Evolutionary conservation across 805 yeast species (phyloP).

Genomic region (Wickerhamiella allomyrinae): DNA sequence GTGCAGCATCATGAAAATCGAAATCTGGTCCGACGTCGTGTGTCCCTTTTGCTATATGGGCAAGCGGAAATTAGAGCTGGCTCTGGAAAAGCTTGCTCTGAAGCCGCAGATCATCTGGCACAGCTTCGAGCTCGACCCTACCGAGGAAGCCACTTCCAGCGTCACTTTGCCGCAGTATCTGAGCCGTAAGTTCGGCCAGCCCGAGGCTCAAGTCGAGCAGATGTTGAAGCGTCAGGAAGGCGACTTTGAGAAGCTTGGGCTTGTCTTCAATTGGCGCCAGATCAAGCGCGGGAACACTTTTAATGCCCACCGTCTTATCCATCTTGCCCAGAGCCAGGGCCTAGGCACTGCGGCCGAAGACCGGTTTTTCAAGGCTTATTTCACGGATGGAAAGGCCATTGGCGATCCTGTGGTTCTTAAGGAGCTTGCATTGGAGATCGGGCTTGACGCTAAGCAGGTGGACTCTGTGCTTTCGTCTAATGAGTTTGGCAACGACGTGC

Average conservation of each 20-base stretch:
- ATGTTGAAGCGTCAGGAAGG: background rate
- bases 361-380: background rate
- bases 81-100: background rate
- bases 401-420: background rate
- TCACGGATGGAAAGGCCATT: background rate
- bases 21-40: background rate
- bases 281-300: background rate
- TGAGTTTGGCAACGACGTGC: background rate
- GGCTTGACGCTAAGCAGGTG: background rate
- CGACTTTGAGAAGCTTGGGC: background rate
- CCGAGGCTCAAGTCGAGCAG: background rate
- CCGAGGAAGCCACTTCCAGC: background rate
- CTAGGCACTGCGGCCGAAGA: background rate
- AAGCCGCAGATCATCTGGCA: background rate
- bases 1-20: background rate
- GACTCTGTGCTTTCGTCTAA: background rate
- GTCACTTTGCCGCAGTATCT: background rate
- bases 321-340: background rate
- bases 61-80: background rate
- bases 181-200: background rate
- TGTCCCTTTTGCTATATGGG: conserved; percentile 1
- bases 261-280: background rate
- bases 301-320: background rate
- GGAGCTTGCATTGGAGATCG: background rate
- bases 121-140: background rate